Evolutionary conservation across 306 rosid species (phyloP).

Genomic region (Cucurbita moschata): DNA sequence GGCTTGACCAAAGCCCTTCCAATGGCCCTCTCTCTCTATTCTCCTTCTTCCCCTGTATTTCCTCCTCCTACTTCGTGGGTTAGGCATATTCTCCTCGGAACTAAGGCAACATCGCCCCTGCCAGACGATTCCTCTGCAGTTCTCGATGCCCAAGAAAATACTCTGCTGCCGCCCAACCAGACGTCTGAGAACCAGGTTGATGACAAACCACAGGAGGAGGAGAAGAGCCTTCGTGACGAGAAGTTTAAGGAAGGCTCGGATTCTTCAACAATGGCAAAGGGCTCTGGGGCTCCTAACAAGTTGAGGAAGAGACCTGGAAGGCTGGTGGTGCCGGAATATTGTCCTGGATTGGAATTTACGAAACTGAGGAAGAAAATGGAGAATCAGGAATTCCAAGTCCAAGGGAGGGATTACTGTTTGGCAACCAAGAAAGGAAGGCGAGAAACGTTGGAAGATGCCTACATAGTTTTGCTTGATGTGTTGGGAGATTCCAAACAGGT

Average conservation of each 20-base stretch:
- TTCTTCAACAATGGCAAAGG: not conserved
- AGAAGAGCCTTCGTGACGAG: not conserved
- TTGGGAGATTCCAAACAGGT: conserved; percentile 30
- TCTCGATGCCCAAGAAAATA: not conserved
- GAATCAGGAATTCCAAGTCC: conserved; percentile 14
- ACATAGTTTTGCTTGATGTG: conserved; percentile 16
- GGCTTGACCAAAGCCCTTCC: not conserved
- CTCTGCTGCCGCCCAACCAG: not conserved
- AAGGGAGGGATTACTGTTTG: conserved; percentile 21
- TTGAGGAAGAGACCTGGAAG: conserved; percentile 15
- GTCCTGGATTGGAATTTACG: not conserved
- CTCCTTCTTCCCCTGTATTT: conserved; percentile 7
- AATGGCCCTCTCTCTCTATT: conserved; percentile 11
- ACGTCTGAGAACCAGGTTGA: not conserved
- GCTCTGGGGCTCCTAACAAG: not conserved
- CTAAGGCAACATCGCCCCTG: no score
- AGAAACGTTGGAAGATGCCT: conserved; percentile 23
- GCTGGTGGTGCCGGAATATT: conserved; percentile 20
- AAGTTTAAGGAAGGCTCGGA: not conserved
- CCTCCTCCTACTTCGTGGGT: not conserved
- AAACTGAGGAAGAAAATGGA: conserved; percentile 13
- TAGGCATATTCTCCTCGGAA: not conserved
- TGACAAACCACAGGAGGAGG: not conserved
- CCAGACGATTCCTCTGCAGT: no score
- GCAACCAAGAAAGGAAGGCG: conserved; percentile 30